Percentiles rank a stretch among this genome's conserved stretches.
Conservation (phyloP, 2,329 filamentous ascomycete species). For the Fusarium robinianum region DNA sequence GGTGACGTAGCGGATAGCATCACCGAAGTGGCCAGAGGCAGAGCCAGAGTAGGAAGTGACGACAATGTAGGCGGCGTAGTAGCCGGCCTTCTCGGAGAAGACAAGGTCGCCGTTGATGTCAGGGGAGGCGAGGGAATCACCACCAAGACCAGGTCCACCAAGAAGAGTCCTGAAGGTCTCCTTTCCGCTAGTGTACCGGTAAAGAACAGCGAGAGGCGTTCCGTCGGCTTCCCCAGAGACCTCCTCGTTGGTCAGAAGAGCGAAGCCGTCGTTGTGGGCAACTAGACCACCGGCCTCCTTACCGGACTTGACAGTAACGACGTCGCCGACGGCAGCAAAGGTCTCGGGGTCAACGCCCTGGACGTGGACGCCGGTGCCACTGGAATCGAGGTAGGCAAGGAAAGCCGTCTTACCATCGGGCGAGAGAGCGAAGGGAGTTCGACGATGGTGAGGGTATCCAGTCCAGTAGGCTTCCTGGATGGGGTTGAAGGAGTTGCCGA, state of each 20-base stretch:
- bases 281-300: constrained; percentile 65
- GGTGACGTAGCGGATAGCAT: constrained; percentile 51
- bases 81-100: constrained; percentile 57
- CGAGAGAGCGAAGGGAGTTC: constrained; percentile 65
- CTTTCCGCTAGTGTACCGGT: constrained; percentile 59
- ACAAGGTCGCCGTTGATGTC: constrained; percentile 67
- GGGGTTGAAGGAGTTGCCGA: constrained; percentile 59
- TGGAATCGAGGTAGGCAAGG: constrained; percentile 63
- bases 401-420: constrained; percentile 63
- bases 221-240: constrained; percentile 55
- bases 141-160: constrained; percentile 59
- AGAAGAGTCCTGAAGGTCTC: constrained; percentile 63
- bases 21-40: constrained; percentile 62
- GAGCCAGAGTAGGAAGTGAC: constrained; percentile 61
- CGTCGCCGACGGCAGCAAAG: constrained; percentile 57
- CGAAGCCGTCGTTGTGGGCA: constrained; percentile 67
- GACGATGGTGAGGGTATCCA: constrained; percentile 61
- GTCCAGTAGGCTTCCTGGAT: constrained; percentile 66
- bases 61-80: constrained; percentile 67
- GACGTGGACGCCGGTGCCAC: constrained; percentile 59
- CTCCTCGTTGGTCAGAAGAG: constrained; percentile 62
- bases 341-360: constrained; percentile 59
- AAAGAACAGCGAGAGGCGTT: constrained; percentile 60
- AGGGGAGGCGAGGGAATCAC: constrained; percentile 55
- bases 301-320: constrained; percentile 56